Evolutionary conservation across 768 basidiomycete genomes (phyloP), one percentile per base, ranked within the genome.

Genomic region (Rhizopogon roseolus): DNA sequence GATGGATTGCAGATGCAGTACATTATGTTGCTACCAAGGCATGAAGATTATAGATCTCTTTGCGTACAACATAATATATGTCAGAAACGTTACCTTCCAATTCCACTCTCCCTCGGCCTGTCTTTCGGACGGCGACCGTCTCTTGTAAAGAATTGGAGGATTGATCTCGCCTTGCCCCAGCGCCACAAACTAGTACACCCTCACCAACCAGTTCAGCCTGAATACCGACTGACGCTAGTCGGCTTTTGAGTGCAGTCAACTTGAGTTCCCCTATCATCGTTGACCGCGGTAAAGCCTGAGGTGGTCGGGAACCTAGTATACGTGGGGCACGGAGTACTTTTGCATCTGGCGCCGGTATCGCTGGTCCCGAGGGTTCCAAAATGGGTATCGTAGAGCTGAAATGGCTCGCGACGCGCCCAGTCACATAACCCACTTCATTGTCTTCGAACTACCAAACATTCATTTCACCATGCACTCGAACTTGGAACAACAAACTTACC

Each of bases 261-360:
- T 97, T 94, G 40, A 99, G 81, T 64, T 98, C 97, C 49, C 97
- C 97, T 53, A 99, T 97, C 86, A 98, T 96, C 6, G 95, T 90
- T 0, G 96, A 95, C 55, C 85, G 82, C 1, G 93, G 92, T 3
- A 98, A 75, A 2, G 81, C 72, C 9, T 81, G 77, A 17, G 80
- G 73, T 14, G 84, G 78, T 29, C 89, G 81, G n/a, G 84, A 79
- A 16, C 86, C 88, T 19, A 90, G 77, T 34, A 76, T 73, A 17
- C 74, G 80, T 19, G 71, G 71, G 40, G 66, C 60, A 36, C 65
- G 57, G 10, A 60, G 56, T 53, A 57, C 19, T 45, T 65, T 58
- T 22, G 67, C 60, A 19, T 69, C 63, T 17, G 66, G 56, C 0
- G 59, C 53, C 25, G 56, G 45, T 41, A 63, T 62, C 41, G 68